phyloP scores from a whole-genome alignment of 257 asterid genomes.

The Linaria vulgaris region DNA sequence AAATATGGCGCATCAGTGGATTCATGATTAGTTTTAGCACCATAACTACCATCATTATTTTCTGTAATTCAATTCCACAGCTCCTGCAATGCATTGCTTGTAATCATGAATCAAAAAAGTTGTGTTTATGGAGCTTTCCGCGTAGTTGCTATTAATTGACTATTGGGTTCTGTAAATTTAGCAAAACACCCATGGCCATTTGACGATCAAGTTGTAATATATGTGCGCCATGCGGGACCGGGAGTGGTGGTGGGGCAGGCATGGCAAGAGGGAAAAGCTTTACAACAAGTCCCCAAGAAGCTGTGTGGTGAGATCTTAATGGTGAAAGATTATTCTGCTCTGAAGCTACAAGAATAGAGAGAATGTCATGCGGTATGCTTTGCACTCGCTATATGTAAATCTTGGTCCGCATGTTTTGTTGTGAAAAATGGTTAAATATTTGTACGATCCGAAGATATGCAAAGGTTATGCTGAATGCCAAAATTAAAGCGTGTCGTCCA shows the following conservation, averaged over 20 bases:
- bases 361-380: not conserved
- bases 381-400: too few relatives aligned
- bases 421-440: too few relatives aligned
- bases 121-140: not conserved
- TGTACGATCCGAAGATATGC: too few relatives aligned
- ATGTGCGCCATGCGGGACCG: slow-evolving; percentile 73
- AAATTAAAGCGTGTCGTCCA: too few relatives aligned
- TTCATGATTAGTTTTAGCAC: not conserved
- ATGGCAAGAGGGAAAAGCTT: slow-evolving; percentile 81
- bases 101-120: not conserved
- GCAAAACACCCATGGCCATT: slow-evolving; percentile 86
- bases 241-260: slow-evolving; percentile 87
- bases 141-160: slow-evolving; percentile 8
- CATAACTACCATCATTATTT: not conserved
- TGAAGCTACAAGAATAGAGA: slow-evolving; percentile 11
- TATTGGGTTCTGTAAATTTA: slow-evolving; percentile 30
- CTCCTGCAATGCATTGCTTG: slow-evolving; percentile 1
- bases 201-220: slow-evolving; percentile 68
- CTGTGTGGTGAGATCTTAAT: slow-evolving; percentile 72
- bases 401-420: too few relatives aligned
- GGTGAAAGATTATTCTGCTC: slow-evolving; percentile 57
- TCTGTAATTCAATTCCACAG: not conserved
- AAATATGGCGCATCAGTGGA: not conserved
- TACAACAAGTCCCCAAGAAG: slow-evolving; percentile 75
- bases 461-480: too few relatives aligned